Conservation (phyloP, 1,284 basidiomycete species). For the Cerrena zonata region DNA sequence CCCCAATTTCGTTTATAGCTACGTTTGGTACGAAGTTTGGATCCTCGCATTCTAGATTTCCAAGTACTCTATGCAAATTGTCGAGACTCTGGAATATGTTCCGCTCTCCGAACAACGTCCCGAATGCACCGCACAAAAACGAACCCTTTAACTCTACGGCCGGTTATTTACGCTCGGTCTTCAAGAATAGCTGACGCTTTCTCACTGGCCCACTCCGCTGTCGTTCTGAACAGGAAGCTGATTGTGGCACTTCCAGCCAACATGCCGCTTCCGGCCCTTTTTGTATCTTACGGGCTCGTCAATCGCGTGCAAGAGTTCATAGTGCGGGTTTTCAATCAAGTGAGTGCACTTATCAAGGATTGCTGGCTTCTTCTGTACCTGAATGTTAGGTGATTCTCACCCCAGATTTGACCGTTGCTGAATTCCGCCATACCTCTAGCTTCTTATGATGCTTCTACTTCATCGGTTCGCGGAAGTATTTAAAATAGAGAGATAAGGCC, state of each 20-base stretch:
- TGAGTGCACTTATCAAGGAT: too few species aligned
- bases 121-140: background rate
- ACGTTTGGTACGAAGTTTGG: too few species aligned
- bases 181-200: background rate
- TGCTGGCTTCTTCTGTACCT: too few species aligned
- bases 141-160: background rate
- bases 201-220: background rate
- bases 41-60: too few species aligned
- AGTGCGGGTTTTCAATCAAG: too few species aligned
- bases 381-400: too few species aligned
- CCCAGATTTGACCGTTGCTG: background rate
- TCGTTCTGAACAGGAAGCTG: background rate
- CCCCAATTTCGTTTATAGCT: too few species aligned
- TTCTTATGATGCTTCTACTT: background rate
- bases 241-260: background rate
- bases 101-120: too few species aligned
- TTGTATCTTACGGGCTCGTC: background rate
- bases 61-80: too few species aligned
- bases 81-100: too few species aligned
- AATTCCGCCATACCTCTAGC: background rate
- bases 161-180: background rate
- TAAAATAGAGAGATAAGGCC: slow-evolving; percentile 7
- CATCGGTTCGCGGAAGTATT: slow-evolving; percentile 5
- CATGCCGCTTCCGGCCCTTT: background rate
- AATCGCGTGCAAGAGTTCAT: too few species aligned